A percentile compares a stretch with the other conserved stretches of the same genome.
These are phyloP conservation scores for Cicer pinnatifidum DNA, from an alignment of 306 rosid genomes.

Conservation along the genomic window DNA sequence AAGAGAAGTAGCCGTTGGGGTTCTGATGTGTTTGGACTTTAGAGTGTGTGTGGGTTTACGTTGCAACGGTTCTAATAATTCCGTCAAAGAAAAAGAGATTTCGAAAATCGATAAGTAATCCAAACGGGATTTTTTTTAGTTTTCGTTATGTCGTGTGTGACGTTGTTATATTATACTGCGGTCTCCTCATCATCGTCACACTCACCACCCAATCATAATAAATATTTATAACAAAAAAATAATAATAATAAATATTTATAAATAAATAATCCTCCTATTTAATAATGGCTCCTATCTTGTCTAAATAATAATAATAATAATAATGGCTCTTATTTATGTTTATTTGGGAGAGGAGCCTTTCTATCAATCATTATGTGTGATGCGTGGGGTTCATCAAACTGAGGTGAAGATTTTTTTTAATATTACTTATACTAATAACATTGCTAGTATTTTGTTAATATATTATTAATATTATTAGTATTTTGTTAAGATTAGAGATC, in stretches of 20 bases:
- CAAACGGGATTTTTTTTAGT: background rate
- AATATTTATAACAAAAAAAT: too few relatives aligned
- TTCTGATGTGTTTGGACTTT: background rate
- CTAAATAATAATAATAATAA: background rate
- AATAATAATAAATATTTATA: too few relatives aligned
- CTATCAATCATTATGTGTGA: too few relatives aligned
- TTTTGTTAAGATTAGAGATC: too few relatives aligned
- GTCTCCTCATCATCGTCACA: background rate
- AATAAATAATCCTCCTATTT: background rate
- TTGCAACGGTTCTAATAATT: slow-evolving; percentile 42
- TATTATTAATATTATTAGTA: too few relatives aligned
- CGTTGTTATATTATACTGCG: background rate
- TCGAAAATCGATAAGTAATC: slow-evolving; percentile 31
- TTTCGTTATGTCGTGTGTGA: background rate
- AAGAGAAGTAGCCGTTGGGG: slow-evolving; percentile 45
- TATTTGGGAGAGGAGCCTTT: too few relatives aligned
- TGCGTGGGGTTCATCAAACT: too few relatives aligned
- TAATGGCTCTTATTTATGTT: too few relatives aligned
- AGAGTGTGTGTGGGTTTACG: slow-evolving; percentile 22
- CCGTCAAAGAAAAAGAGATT: background rate
- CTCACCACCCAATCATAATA: background rate
- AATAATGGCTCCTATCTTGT: background rate
- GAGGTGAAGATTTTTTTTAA: too few relatives aligned
- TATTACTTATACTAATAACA: too few relatives aligned
- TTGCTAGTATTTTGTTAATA: too few relatives aligned